A percentile compares a stretch with the other conserved stretches of the same genome.
These are phyloP conservation scores for peach (Prunus persica) DNA, from an alignment of 306 rosid species.

Conservation along the genomic window DNA sequence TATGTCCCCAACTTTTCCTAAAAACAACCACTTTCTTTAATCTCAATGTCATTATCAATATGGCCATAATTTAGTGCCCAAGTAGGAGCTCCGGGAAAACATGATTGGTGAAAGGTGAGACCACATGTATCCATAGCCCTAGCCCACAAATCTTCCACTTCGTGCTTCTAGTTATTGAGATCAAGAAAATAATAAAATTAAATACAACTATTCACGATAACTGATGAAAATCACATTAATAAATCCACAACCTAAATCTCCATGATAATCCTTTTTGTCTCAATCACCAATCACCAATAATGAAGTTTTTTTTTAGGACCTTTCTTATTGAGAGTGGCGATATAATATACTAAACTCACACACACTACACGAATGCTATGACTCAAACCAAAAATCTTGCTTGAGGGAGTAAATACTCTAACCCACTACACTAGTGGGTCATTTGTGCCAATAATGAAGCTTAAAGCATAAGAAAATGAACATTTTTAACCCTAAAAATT, in stretches of 20 bases:
- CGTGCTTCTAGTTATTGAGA: neutral
- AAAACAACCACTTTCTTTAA: neutral
- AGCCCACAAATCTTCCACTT: conserved; percentile 3
- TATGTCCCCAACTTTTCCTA: neutral
- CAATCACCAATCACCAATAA: neutral
- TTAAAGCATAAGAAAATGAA: neutral
- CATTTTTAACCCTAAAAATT: neutral
- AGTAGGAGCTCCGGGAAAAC: neutral
- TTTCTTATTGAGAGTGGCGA: too few species aligned
- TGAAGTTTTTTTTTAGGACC: neutral
- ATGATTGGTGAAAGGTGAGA: neutral
- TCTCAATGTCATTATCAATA: neutral
- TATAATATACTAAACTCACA: too few species aligned
- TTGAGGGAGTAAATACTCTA: rapidly evolving
- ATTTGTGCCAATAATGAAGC: neutral
- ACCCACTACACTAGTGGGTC: too few species aligned
- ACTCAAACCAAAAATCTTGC: rapidly evolving
- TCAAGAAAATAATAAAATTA: neutral
- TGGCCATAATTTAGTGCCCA: neutral
- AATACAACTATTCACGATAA: neutral
- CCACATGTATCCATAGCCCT: neutral
- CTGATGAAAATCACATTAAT: neutral
- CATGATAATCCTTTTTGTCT: neutral
- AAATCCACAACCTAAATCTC: neutral
- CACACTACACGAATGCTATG: too few species aligned